Base-by-base conservation (phyloP, 2,329 filamentous ascomycete genomes). In the Dactylellina leptospora region DNA sequence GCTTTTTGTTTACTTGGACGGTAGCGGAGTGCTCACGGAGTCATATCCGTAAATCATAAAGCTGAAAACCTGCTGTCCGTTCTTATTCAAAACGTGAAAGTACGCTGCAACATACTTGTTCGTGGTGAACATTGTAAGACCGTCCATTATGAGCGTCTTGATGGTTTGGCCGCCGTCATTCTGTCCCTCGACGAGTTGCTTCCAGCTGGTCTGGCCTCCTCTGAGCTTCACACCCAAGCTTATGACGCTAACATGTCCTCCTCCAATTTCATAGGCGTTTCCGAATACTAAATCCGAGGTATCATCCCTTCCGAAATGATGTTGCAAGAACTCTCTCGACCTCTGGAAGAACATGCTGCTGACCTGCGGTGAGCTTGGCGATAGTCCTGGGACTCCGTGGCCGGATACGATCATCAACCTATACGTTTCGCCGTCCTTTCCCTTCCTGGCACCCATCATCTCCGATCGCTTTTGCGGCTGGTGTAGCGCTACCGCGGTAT, bases 21-120 rank as follows among this genome's bases (percentile, higher is more conserved):
- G 68, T 2, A 72, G 16, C 16, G 68, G 53, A 2, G 68, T 53
- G 23, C 60, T 47, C 11, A 64, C 59, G 3, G 68, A 72, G 36
- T 72, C 47, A 18, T 64, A 72, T 4, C 68, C 68, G 13, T 64
- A 72, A 10, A 72, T 27, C 59, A 72, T 48, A 18, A 72, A 64
- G 16, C 47, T 53, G 27, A 72, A 72, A 13, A 72, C 59, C n/a
- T 50, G 38, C 4, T 20, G 1, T 2, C 33, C 30, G 22, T 18
- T 55, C 5, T 11, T 9, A 13, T 63, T 36, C 5, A 72, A 11
- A 4, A 72, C 68, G 13, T 60, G 27, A 16, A 59, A 72, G 4
- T 64, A 72, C 11, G 53, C 59, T 1, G 68, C 68, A n/a, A 72
- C 59, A 18, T 40, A 64, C 16, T 72, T 33, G n/a, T 64, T 64